phyloP scores from a whole-genome alignment of 2,329 filamentous ascomycete genomes.

The Xylaria hypoxylon region DNA sequence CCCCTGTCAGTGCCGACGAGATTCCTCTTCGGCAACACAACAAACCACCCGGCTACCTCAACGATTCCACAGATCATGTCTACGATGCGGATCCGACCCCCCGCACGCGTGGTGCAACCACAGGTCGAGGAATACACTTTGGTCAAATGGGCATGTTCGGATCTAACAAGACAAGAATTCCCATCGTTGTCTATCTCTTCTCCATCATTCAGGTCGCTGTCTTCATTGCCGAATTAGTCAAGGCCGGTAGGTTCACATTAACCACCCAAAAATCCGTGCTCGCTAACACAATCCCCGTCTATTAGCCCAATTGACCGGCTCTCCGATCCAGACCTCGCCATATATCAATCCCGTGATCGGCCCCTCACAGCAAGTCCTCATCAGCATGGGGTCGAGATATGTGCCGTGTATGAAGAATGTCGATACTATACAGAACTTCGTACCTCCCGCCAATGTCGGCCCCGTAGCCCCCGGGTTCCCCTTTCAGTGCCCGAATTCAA shows the following conservation, averaged over 20 bases:
- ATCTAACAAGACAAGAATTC: conserved; percentile 67
- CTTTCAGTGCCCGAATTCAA: conserved; percentile 88
- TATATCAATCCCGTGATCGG: conserved; percentile 98
- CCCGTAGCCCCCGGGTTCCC: conserved; percentile 55
- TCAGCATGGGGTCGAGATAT: conserved; percentile 96
- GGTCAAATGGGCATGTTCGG: conserved; percentile 71
- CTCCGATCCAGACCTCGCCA: conserved; percentile 82
- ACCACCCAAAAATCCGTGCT: conserved; percentile 2
- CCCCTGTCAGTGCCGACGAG: conserved; percentile 61
- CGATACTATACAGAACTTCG: conserved; percentile 68
- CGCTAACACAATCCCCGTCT: conserved; percentile 28
- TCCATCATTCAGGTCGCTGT: conserved; percentile 82
- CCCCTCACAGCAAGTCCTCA: conserved; percentile 87
- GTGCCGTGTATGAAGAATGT: conserved; percentile 94
- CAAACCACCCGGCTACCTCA: conserved; percentile 42
- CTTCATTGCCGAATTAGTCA: conserved; percentile 89
- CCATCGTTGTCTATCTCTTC: conserved; percentile 86
- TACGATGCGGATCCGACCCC: conserved; percentile 64
- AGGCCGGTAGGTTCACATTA: conserved; percentile 74
- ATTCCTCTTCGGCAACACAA: conserved; percentile 67
- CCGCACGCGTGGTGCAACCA: conserved; percentile 50
- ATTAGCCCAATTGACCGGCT: conserved; percentile 78
- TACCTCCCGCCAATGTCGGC: conserved; percentile 24
- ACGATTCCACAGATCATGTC: conserved; percentile 66
- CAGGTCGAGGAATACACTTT: conserved; percentile 62